phyloP scores from a whole-genome alignment of 2,329 filamentous ascomycete genomes.

The Coccinonectria pachysandricola region DNA sequence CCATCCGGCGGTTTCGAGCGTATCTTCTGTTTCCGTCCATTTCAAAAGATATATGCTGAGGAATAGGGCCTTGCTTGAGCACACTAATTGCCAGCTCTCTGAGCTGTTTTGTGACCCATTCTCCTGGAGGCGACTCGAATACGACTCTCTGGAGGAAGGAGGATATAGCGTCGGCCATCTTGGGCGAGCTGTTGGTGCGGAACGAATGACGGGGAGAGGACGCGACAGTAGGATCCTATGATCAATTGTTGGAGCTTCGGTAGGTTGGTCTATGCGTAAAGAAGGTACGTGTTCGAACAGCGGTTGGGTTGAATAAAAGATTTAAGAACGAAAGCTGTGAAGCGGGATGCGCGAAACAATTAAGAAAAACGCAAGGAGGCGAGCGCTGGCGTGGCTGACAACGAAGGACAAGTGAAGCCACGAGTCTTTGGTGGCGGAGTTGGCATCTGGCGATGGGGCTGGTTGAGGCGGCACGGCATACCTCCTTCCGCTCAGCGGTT shows the following conservation, averaged over 20 bases:
- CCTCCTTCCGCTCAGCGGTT: too few species aligned
- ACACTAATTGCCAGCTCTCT: constrained; percentile 82
- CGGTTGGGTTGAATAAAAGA: background rate
- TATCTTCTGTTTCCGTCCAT: constrained; percentile 98
- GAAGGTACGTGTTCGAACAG: too few species aligned
- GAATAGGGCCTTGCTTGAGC: constrained; percentile 80
- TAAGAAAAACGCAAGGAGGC: background rate
- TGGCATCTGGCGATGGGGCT: constrained; percentile 20
- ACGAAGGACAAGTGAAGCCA: constrained; percentile 15
- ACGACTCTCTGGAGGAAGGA: constrained; percentile 55
- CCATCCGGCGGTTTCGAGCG: constrained; percentile 80
- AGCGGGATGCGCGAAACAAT: background rate
- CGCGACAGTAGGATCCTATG: too few species aligned
- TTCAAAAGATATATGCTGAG: constrained; percentile 94
- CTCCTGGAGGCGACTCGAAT: constrained; percentile 76
- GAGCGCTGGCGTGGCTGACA: too few species aligned
- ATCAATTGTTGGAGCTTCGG: too few species aligned
- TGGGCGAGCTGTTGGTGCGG: background rate
- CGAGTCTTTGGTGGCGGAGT: constrained; percentile 20
- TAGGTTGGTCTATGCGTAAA: too few species aligned
- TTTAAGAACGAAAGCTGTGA: background rate
- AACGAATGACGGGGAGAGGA: background rate
- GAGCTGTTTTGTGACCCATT: constrained; percentile 73
- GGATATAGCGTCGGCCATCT: constrained; percentile 45
- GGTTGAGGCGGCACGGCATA: constrained; percentile 16